Evolutionary conservation across 345 rosid genomes (phyloP).

Genomic region (Trapa bicornis): DNA sequence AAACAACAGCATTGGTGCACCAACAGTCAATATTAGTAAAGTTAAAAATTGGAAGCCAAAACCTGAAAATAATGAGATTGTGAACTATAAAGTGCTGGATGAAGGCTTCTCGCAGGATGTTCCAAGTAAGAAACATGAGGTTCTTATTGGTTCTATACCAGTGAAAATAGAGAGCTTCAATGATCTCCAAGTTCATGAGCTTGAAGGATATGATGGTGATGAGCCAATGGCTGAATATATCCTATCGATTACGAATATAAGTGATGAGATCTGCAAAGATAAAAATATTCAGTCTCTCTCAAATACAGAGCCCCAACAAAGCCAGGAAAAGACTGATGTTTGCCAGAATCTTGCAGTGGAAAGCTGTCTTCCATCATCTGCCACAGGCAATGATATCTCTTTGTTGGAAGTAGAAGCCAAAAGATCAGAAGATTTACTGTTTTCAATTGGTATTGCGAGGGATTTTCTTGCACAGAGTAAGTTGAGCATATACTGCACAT

Average conservation of each 20-base stretch:
- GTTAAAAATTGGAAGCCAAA: slow-evolving; percentile 64
- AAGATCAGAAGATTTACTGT: slow-evolving; percentile 23
- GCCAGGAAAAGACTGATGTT: neutral
- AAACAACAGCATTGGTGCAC: slow-evolving; percentile 25
- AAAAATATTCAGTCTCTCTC: neutral
- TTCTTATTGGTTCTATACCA: slow-evolving; percentile 76
- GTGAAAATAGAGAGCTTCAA: slow-evolving; percentile 41
- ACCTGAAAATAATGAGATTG: slow-evolving; percentile 24
- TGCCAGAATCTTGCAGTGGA: neutral
- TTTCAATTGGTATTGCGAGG: slow-evolving; percentile 47
- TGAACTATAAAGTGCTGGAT: slow-evolving; percentile 16
- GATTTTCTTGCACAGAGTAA: slow-evolving; percentile 72
- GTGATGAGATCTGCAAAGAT: neutral
- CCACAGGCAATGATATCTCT: neutral
- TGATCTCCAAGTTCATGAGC: slow-evolving; percentile 16
- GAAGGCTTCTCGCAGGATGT: slow-evolving; percentile 31
- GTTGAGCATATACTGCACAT: slow-evolving; percentile 5
- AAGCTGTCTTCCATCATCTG: neutral
- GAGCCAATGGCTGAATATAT: slow-evolving; percentile 1
- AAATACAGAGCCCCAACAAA: neutral
- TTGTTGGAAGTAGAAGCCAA: neutral
- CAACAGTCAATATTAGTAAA: slow-evolving; percentile 29
- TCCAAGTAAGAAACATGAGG: slow-evolving; percentile 37
- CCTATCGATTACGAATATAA: neutral
- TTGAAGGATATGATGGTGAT: slow-evolving; percentile 22